These are phyloP conservation scores for Lentinula lateritia DNA, from an alignment of 768 basidiomycete genomes.

Conservation along the genomic window DNA sequence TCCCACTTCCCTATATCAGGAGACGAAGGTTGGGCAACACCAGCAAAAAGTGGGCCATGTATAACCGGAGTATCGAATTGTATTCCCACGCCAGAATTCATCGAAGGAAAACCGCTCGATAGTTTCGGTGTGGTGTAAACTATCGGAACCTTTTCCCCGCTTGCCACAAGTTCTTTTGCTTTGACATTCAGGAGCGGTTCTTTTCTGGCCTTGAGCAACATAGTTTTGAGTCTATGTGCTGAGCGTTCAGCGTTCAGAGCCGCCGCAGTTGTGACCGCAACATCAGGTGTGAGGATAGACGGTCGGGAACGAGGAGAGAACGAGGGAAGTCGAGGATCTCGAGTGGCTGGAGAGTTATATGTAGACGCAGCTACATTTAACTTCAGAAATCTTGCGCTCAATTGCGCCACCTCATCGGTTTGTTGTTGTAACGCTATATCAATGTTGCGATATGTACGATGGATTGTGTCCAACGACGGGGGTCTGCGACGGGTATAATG, in stretches of 20 bases:
- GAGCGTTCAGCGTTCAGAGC: conserved; percentile 79
- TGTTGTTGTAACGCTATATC: conserved; percentile 66
- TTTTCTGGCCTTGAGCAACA: conserved; percentile 52
- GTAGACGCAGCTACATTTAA: conserved; percentile 33
- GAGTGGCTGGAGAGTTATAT: conserved; percentile 12
- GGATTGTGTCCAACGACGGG: conserved; percentile 80
- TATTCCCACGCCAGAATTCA: conserved; percentile 2
- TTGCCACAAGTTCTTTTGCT: conserved; percentile 30
- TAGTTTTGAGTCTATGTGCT: conserved; percentile 63
- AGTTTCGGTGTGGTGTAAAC: conserved; percentile 31
- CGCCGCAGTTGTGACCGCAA: conserved; percentile 72
- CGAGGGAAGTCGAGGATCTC: conserved; percentile 39
- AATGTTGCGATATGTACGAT: conserved; percentile 82
- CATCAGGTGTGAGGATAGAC: conserved; percentile 50
- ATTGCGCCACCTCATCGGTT: conserved; percentile 42
- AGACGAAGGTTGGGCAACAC: conserved; percentile 6
- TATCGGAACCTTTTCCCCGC: conserved; percentile 19
- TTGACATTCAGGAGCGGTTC: conserved; percentile 64
- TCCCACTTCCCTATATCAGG: conserved; percentile 6
- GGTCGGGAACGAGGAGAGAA: conserved; percentile 30
- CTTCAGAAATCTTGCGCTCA: conserved; percentile 48
- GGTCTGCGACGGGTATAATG: conserved; percentile 39
- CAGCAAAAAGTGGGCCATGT: conserved; percentile 21
- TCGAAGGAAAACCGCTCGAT: not conserved
- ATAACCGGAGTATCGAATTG: conserved; percentile 9